Evolutionary conservation across 2,329 filamentous ascomycete species (phyloP).

Genomic region (Paecilomyces niveus): DNA sequence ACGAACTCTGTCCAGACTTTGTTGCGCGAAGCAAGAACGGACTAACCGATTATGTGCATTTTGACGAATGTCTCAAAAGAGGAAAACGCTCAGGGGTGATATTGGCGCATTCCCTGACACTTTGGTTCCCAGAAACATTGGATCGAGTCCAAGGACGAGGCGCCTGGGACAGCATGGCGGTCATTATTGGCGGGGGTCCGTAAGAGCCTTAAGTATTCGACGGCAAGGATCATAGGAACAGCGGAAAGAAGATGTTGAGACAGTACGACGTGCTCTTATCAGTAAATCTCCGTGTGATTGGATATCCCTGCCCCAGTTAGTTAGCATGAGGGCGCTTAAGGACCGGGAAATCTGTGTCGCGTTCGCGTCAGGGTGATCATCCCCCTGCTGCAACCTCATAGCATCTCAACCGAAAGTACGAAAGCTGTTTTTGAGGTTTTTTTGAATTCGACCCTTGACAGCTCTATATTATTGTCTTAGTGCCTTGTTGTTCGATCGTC

Average conservation of each 20-base stretch:
- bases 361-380: background rate
- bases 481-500: too few relatives aligned
- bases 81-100: background rate
- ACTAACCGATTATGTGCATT: too few relatives aligned
- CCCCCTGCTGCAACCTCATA: background rate
- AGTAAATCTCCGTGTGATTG: background rate
- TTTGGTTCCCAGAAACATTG: background rate
- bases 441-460: too few relatives aligned
- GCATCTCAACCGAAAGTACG: background rate
- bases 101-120: background rate
- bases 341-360: background rate
- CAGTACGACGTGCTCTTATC: background rate
- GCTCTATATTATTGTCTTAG: too few relatives aligned
- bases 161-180: background rate
- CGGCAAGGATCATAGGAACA: background rate
- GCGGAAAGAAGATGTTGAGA: background rate
- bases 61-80: background rate
- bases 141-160: background rate
- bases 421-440: too few relatives aligned
- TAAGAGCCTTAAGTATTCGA: background rate
- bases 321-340: background rate
- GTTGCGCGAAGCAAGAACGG: too few relatives aligned
- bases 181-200: background rate
- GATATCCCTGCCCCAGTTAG: background rate
- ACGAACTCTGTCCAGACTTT: too few relatives aligned